These are phyloP conservation scores for Sherardia arvensis DNA, from an alignment of 257 asterid genomes.

Conservation along the genomic window DNA sequence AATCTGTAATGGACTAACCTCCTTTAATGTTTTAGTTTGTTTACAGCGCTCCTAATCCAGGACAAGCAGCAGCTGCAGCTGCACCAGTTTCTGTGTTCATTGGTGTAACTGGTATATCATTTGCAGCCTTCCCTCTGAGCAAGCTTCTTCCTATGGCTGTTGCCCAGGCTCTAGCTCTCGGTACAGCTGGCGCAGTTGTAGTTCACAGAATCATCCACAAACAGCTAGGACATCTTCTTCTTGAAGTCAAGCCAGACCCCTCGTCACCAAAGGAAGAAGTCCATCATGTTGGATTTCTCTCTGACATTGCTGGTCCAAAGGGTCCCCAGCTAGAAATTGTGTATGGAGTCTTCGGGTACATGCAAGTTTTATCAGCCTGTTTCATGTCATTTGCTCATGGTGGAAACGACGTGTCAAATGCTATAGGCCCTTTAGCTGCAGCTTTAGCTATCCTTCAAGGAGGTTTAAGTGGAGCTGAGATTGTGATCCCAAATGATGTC, in stretches of 20 bases:
- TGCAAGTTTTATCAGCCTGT: constrained; percentile 88
- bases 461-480: constrained; percentile 46
- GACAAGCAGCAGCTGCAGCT: constrained; percentile 90
- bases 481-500: constrained; percentile 69
- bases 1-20: constrained; percentile 34
- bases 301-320: constrained; percentile 87
- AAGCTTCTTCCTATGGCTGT: constrained; percentile 34
- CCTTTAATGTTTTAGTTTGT: constrained; percentile 57
- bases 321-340: constrained; percentile 84
- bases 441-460: constrained; percentile 81
- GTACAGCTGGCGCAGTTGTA: constrained; percentile 52
- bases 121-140: constrained; percentile 77
- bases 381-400: constrained; percentile 99
- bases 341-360: constrained; percentile 85
- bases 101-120: constrained; percentile 72
- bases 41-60: constrained; percentile 94
- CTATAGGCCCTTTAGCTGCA: constrained; percentile 88
- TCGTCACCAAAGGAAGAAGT: constrained; percentile 33
- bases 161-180: constrained; percentile 61
- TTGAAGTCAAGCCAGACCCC: constrained; percentile 29
- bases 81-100: constrained; percentile 83
- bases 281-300: constrained; percentile 52
- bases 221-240: constrained; percentile 83
- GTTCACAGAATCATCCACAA: constrained; percentile 46
- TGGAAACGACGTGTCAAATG: constrained; percentile 94